Evolutionary conservation across 2,329 filamentous ascomycete genomes (phyloP), one percentile per base, ranked within the genome.

Genomic region (Sporothrix brunneoviolacea): DNA sequence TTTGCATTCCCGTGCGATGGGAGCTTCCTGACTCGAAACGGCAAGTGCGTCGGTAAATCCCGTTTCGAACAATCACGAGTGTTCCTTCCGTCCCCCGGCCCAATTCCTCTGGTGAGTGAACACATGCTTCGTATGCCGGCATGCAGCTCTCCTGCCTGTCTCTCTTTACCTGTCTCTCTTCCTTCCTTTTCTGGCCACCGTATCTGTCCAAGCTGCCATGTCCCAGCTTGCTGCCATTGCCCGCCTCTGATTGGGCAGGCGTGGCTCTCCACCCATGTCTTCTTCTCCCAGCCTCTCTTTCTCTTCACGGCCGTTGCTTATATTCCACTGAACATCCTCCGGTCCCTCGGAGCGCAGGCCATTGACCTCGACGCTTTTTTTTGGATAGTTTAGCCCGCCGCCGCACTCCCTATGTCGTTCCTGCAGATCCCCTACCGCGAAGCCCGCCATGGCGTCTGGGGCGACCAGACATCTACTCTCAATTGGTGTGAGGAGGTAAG

Each of bases 401-500:
- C 28, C 16, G n/a, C 16, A 21, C 35, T 13, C 24, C 24, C 5
- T 6, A 28, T 28, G 15, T 53, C 51, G 19, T 56, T 52, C 18
- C 13, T 59, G 4, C 57, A 59, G 49, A 39, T 68, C 21, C 65
- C 66, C 8, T 68, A 68, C 57, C 62, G 66, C 50, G 59, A 65
- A 52, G 54, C 60, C 52, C 63, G 66, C 13, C 59, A 66, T 39
- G 66, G 66, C 45, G 59, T 65, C 54, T 68, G 66, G 66, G 66
- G 65, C 19, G 57, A 64, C 15, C 65, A 67, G 38, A 68, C 65
- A 2, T 66, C 65, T 18, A 68, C 66, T 1, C 53, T 68, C 51
- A 68, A 68, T 44, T 68, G 66, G 66, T 68, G 66, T 54, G 66
- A 68, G 57, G 65, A 68, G 61, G 66, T 68, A 45, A 30, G 53